Conservation (phyloP, 164 flowering plant species). For the Saururus chinensis region DNA sequence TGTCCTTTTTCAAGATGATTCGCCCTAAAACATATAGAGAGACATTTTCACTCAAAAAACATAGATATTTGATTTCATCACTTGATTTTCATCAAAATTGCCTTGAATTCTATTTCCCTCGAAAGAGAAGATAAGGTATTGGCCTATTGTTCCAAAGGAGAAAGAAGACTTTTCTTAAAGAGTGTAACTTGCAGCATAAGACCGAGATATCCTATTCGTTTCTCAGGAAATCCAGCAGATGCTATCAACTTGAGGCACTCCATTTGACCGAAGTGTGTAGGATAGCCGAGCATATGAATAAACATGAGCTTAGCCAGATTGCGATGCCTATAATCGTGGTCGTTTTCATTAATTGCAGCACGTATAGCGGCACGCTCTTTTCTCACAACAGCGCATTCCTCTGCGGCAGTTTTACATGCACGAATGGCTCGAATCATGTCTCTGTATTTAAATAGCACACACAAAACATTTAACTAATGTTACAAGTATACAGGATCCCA, state of each 20-base stretch:
- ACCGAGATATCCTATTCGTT: constrained; percentile 97
- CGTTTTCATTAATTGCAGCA: constrained; percentile 85
- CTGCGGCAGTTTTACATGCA: constrained; percentile 98
- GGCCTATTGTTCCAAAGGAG: no score
- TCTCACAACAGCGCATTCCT: constrained; percentile 95
- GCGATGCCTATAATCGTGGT: constrained; percentile 87
- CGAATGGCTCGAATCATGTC: constrained; percentile 99
- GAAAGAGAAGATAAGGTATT: no score
- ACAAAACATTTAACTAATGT: no score
- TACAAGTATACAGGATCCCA: no score
- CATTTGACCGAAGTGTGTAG: constrained; percentile 99
- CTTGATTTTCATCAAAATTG: no score
- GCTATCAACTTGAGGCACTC: constrained; percentile 98
- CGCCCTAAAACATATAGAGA: no score
- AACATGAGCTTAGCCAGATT: constrained; percentile 99
- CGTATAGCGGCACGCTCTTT: constrained; percentile 98
- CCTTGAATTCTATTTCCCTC: no score
- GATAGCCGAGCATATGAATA: constrained; percentile 99
- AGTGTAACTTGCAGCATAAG: constrained; percentile 96
- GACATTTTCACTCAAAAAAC: no score
- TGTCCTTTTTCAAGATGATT: no score
- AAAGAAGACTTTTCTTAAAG: no score
- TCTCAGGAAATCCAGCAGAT: constrained; percentile 94
- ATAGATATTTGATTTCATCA: no score
- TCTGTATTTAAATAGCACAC: constrained; percentile 27